Percentiles rank a stretch among this genome's conserved stretches.
phyloP scores from a whole-genome alignment of 2,329 filamentous ascomycete species.

The Verticillium alfalfae region DNA sequence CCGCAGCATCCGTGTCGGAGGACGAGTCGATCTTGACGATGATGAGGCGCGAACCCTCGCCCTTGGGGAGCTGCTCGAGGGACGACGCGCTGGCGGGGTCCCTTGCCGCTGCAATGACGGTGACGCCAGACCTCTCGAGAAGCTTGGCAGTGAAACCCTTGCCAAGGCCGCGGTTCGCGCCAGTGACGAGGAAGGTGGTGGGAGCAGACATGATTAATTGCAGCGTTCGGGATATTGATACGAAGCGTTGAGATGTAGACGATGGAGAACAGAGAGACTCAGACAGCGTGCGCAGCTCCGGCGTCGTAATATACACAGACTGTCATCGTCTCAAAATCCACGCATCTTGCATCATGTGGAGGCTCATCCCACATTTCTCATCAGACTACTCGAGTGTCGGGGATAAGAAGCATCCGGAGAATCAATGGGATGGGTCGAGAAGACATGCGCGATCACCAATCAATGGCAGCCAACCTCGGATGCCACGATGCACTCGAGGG shows the following conservation, averaged over 20 bases:
- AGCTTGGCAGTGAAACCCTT: slow-evolving; percentile 23
- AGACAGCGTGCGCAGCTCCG: too few relatives aligned
- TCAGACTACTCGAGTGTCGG: too few relatives aligned
- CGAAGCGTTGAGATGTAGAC: too few relatives aligned
- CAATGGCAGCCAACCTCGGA: too few relatives aligned
- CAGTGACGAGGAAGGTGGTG: slow-evolving; percentile 26
- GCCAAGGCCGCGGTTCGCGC: slow-evolving; percentile 30
- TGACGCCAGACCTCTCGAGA: slow-evolving; percentile 50
- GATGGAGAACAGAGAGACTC: too few relatives aligned
- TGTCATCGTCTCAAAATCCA: background rate
- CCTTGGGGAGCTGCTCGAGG: slow-evolving; percentile 28
- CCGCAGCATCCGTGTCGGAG: slow-evolving; percentile 22
- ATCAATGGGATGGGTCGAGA: background rate
- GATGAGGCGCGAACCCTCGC: slow-evolving; percentile 25
- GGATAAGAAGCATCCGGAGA: background rate
- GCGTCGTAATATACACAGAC: background rate
- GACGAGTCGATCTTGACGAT: slow-evolving; percentile 35
- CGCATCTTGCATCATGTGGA: background rate
- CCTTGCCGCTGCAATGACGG: slow-evolving; percentile 31
- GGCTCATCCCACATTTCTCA: background rate
- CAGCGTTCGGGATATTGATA: background rate
- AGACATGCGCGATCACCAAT: background rate
- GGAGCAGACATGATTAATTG: slow-evolving; percentile 23
- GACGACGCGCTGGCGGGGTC: slow-evolving; percentile 19
- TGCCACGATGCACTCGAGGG: too few relatives aligned